A percentile compares a stretch with the other conserved stretches of the same genome.
phyloP scores from a whole-genome alignment of 805 yeast genomes.

The Yamadazyma phyllophila region DNA sequence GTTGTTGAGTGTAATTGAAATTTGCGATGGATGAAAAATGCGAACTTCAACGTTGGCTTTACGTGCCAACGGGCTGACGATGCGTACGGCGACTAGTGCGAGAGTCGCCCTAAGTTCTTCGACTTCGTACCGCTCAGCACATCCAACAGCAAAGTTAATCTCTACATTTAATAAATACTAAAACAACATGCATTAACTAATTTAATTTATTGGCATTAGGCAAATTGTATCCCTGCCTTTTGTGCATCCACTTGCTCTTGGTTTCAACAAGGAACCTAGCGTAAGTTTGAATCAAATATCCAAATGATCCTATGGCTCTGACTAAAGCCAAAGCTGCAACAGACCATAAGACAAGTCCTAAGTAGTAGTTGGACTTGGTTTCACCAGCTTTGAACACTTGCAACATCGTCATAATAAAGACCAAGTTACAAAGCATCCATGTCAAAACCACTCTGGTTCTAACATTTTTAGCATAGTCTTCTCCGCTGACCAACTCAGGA shows the following conservation, averaged over 20 bases:
- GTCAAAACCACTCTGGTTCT: slow-evolving; percentile 92
- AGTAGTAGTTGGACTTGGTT: slow-evolving; percentile 59
- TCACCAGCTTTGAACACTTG: slow-evolving; percentile 75
- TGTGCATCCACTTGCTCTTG: slow-evolving; percentile 41
- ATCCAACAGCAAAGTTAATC: too few species aligned
- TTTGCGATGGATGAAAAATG: slow-evolving; percentile 2
- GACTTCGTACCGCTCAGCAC: too few species aligned
- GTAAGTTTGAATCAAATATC: slow-evolving; percentile 52
- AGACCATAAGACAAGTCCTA: slow-evolving; percentile 85
- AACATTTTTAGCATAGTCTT: slow-evolving; percentile 92
- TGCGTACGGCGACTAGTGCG: background rate
- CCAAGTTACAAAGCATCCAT: slow-evolving; percentile 86
- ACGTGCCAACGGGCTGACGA: too few species aligned
- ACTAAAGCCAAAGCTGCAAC: slow-evolving; percentile 82
- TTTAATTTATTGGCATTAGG: slow-evolving; percentile 37
- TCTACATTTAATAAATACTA: background rate
- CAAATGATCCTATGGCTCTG: slow-evolving; percentile 79
- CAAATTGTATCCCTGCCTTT: slow-evolving; percentile 34
- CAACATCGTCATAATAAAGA: slow-evolving; percentile 82
- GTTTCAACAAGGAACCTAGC: slow-evolving; percentile 40
- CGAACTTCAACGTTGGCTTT: too few species aligned
- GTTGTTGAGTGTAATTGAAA: background rate
- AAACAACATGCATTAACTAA: slow-evolving; percentile 3
- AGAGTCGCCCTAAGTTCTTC: background rate
- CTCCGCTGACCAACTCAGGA: slow-evolving; percentile 41